These are phyloP conservation scores for Annulohypoxylon maeteangense DNA, from an alignment of 495 filamentous ascomycete genomes.

Conservation along the genomic window DNA sequence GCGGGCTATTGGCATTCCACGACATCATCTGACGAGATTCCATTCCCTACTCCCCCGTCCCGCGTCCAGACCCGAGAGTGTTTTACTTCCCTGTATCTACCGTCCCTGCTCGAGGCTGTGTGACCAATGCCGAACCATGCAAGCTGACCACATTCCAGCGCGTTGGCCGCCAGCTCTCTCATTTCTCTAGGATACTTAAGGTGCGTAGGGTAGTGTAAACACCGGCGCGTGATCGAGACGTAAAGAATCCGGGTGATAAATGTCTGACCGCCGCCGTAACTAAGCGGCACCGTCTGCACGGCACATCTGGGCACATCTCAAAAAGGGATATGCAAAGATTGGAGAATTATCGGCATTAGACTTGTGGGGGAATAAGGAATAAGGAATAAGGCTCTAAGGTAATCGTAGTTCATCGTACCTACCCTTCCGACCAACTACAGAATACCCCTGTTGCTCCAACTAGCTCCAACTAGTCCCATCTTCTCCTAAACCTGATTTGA, in stretches of 20 bases:
- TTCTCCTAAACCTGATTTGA: constrained; percentile 8
- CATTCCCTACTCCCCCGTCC: constrained; percentile 8
- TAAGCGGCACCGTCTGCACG: constrained; percentile 14
- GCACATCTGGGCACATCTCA: not conserved
- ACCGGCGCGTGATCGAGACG: constrained; percentile 19
- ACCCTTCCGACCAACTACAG: no score
- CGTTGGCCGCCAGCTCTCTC: constrained; percentile 16
- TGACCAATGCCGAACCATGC: constrained; percentile 28
- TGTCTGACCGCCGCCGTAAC: constrained; percentile 19
- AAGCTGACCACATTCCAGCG: constrained; percentile 37
- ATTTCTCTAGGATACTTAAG: not conserved
- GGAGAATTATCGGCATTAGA: constrained; percentile 22
- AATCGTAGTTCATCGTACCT: not conserved
- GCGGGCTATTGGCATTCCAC: constrained; percentile 32
- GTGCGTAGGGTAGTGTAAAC: not conserved
- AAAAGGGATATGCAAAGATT: constrained; percentile 15
- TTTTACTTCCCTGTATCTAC: constrained; percentile 19
- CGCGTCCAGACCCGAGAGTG: constrained; percentile 10
- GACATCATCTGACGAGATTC: constrained; percentile 34
- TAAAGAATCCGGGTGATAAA: constrained; percentile 3
- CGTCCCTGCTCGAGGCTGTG: constrained; percentile 18
- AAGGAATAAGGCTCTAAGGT: not conserved
- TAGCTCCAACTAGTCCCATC: no score
- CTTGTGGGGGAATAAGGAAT: constrained; percentile 13
- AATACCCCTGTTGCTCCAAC: no score